Conservation (phyloP, 306 rosid genomes). For the Leucaena leucocephala region DNA sequence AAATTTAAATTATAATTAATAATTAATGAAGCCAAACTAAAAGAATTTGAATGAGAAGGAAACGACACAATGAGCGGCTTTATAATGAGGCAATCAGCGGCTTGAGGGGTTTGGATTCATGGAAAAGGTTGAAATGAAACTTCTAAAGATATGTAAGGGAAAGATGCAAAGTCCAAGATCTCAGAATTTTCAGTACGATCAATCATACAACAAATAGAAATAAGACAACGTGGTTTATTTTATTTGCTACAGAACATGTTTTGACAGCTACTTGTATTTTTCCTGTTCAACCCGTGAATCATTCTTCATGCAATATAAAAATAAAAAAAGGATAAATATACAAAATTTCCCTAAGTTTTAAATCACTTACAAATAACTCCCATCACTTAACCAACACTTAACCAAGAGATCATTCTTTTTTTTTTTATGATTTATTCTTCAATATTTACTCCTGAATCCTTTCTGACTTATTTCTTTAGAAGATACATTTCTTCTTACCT, state of each 20-base stretch:
- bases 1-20: too few relatives aligned
- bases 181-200: not conserved
- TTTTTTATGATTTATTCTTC: not conserved
- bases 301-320: not conserved
- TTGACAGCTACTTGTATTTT: slow-evolving; percentile 33
- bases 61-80: not conserved
- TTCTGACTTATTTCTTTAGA: too few relatives aligned
- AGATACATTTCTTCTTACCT: too few relatives aligned
- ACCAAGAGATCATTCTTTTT: not conserved
- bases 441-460: too few relatives aligned
- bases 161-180: not conserved
- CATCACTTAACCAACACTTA: too few relatives aligned
- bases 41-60: not conserved
- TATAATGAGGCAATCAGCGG: not conserved
- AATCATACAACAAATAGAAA: too few relatives aligned
- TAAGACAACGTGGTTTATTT: slow-evolving; percentile 20
- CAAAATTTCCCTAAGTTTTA: not conserved
- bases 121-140: not conserved
- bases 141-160: too few relatives aligned
- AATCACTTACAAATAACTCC: not conserved
- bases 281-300: slow-evolving; percentile 54
- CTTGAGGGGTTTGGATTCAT: not conserved
- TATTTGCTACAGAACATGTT: slow-evolving; percentile 19
- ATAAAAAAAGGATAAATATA: too few relatives aligned
- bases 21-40: too few relatives aligned